phyloP scores from a whole-genome alignment of 805 yeast species.

The Candida cerambycidarum region DNA sequence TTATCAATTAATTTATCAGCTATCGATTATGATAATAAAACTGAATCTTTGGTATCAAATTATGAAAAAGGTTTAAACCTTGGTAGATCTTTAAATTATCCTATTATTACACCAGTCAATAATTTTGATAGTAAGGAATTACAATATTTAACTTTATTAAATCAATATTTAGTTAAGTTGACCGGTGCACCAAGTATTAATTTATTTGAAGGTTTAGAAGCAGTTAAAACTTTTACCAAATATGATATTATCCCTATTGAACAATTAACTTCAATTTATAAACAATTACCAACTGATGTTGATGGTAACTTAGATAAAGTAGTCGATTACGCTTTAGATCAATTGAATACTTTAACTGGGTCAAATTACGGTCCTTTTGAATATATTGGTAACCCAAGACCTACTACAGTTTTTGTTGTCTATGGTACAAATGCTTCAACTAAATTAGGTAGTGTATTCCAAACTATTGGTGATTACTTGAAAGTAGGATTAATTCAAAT shows the following conservation, averaged over 20 bases:
- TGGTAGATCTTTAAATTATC: conserved; percentile 62
- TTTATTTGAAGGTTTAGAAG: conserved; percentile 78
- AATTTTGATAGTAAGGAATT: conserved; percentile 51
- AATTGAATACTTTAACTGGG: conserved; percentile 55
- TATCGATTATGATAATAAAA: conserved; percentile 59
- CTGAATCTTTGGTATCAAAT: conserved; percentile 59
- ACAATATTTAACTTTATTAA: conserved; percentile 64
- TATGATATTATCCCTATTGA: conserved; percentile 46
- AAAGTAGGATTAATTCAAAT: conserved; percentile 67
- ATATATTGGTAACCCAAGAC: conserved; percentile 60
- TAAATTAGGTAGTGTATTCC: conserved; percentile 48
- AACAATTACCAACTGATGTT: conserved; percentile 30
- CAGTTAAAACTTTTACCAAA: conserved; percentile 50
- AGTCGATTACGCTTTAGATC: conserved; percentile 45
- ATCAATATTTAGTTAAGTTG: conserved; percentile 56
- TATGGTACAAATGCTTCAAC: conserved; percentile 71
- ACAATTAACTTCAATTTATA: conserved; percentile 39
- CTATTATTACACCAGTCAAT: conserved; percentile 68
- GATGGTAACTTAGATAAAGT: conserved; percentile 31
- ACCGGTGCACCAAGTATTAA: conserved; percentile 60
- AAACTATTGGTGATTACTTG: conserved; percentile 28
- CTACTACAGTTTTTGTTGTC: conserved; percentile 78
- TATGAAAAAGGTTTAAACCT: conserved; percentile 58
- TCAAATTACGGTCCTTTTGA: conserved; percentile 62
- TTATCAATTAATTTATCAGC: conserved; percentile 75